A percentile compares a stretch with the other conserved stretches of the same genome.
These are phyloP conservation scores for Bisporella sp. DNA, from an alignment of 2,329 filamentous ascomycete species.

Conservation along the genomic window DNA sequence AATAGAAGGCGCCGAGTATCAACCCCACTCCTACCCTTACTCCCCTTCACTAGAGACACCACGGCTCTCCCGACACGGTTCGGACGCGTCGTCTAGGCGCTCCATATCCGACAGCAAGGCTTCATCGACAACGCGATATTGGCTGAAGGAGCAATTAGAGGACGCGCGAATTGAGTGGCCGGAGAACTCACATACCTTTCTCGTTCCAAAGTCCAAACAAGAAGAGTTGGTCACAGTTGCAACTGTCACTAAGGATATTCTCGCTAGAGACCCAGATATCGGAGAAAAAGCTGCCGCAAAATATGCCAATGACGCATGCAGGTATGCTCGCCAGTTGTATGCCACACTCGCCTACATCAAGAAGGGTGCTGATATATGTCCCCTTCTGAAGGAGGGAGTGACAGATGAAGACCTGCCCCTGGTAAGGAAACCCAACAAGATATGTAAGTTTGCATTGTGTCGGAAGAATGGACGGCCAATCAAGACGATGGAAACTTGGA, in stretches of 20 bases:
- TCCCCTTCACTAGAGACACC: background rate
- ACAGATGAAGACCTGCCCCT: constrained; percentile 14
- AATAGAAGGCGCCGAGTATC: too few relatives aligned
- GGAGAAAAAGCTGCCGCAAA: background rate
- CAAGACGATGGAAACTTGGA: constrained; percentile 9
- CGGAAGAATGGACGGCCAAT: constrained; percentile 2
- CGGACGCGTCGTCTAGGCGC: constrained; percentile 2
- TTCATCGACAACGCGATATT: background rate
- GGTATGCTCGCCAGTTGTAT: constrained; percentile 5
- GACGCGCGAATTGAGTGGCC: constrained; percentile 8
- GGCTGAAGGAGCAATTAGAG: constrained; percentile 5
- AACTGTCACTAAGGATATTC: constrained; percentile 7
- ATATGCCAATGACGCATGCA: background rate
- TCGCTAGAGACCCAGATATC: constrained; percentile 1
- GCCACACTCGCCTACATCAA: constrained; percentile 12
- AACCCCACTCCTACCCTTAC: too few relatives aligned
- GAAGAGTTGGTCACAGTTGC: constrained; percentile 7
- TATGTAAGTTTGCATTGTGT: background rate
- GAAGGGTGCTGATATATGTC: constrained; percentile 6
- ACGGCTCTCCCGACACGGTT: background rate
- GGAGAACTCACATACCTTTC: background rate
- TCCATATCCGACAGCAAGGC: constrained; percentile 3
- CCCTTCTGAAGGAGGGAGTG: constrained; percentile 7
- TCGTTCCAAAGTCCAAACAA: constrained; percentile 9
- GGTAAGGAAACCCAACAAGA: background rate